Evolutionary conservation across 2,329 filamentous ascomycete species (phyloP), one percentile per base, ranked within the genome.

Genomic region (Epichloe bromicola): DNA sequence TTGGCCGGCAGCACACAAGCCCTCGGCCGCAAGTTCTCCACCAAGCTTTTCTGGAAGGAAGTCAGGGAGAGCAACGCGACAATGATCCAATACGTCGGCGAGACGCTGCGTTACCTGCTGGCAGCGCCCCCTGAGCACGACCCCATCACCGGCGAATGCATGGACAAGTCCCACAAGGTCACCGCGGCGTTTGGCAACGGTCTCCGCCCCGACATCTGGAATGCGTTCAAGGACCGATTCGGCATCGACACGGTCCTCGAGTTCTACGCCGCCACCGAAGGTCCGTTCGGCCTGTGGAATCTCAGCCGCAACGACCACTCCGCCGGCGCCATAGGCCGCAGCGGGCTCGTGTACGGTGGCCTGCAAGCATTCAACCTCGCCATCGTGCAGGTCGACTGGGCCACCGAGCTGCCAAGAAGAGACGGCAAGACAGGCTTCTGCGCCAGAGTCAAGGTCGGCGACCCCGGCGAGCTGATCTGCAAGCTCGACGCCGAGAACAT

Each of bases 41-140:
- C 84, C 2, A 78, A 76, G 54, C 79, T 73, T 1, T 93, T 91
- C 67, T 93, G 87, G 84, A 71, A 78, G 15, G 86, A 91, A 50
- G 83, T 84, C 15, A 78, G 85, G 85, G 75, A 76, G 43, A 78
- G 77, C 46, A 70, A 83, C 8, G 84, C 88, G 19, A 93, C 86
- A 1, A 74, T 82, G 4, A 83, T 94, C 54, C 88, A 94, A 63
- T 95, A 95, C 62, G 88, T 95, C 14, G 88, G 88, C 49, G 88
- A 95, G 66, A 91, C 87, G 0, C 84, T 88, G 56, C 83, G 88
- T 5, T 95, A 95, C 64, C 76, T 94, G 4, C 74, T 94, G 11
- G 75, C 85, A 0, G 79, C 81, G 0, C 78, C 84, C 84, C 2
- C 72, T 79, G 0, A 83, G 51, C 65, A 73, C 26, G 82, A 88